These are phyloP conservation scores for Rubus parviflorus DNA, from an alignment of 306 rosid genomes.

Conservation along the genomic window DNA sequence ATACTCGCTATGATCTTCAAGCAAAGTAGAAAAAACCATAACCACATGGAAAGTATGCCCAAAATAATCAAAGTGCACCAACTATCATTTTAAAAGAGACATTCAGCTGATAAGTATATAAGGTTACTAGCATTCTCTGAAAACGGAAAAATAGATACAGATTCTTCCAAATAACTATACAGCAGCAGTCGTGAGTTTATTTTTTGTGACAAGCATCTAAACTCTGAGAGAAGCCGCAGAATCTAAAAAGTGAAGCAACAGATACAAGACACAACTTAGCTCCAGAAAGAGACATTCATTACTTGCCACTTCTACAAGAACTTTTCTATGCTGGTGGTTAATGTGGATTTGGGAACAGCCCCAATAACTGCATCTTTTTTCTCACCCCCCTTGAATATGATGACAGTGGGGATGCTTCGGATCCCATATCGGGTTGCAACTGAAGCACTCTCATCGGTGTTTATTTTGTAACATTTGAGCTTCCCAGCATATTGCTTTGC, in stretches of 20 bases:
- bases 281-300: conserved; percentile 28
- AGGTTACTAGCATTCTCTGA: conserved; percentile 28
- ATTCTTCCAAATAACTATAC: conserved; percentile 50
- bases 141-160: conserved; percentile 22
- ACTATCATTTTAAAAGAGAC: neutral
- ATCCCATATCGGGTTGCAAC: conserved; percentile 76
- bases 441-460: conserved; percentile 67
- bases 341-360: conserved; percentile 77
- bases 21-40: neutral
- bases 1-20: neutral
- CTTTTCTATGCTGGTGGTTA: conserved; percentile 78
- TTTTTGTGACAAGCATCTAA: conserved; percentile 36
- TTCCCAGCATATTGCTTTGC: conserved; percentile 67
- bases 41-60: neutral
- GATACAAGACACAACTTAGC: conserved; percentile 39
- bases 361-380: conserved; percentile 86
- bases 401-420: conserved; percentile 85
- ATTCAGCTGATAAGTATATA: conserved; percentile 10
- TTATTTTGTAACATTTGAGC: conserved; percentile 84
- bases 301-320: conserved; percentile 56
- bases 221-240: conserved; percentile 20
- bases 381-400: conserved; percentile 79
- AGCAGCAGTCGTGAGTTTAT: conserved; percentile 37
- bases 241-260: conserved; percentile 31
- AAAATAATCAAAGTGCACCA: neutral